Base-by-base conservation (phyloP, 371 early-diverging fungal species). In the Mucor plumbeus region DNA sequence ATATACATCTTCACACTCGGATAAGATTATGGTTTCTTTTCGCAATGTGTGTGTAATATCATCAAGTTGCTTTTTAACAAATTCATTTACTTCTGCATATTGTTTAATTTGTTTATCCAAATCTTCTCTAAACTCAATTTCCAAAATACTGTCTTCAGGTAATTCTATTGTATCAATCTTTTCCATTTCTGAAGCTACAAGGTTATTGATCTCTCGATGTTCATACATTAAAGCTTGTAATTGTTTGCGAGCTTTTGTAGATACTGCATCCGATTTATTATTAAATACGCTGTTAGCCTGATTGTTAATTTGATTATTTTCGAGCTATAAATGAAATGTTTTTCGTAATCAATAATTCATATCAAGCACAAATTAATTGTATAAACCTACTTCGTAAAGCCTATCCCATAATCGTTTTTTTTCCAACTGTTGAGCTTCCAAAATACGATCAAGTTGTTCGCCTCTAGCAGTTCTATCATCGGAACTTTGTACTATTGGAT, bases 381-480 rank as follows among this genome's bases (percentile, higher is more conserved):
- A 3, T n/a, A 8, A 34, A 38, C 8, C 36, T 67, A 76, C 81
- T 38, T 74, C 38, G 40, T 81, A 74, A 7, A 78, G 70, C 62
- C 64, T 53, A 36, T 70, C 55, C 79, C 79, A 82, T 39, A 79
- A 64, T 44, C 21, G 14, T 38, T 70, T 71, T 53, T 69, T 69
- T 62, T 79, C 67, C 4, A 5, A 11, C 8, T 73, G 67, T 50
- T 82, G 82, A 38, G 41, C 40, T 8, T 54, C 59, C 10, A 79
- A 38, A 14, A 79, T 59, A 9, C 10, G 14, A 55, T 82, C 78
- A 1, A 82, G 61, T 3, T 60, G 26, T 0, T 69, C 61, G 4
- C 74, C 78, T 41, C 73, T 64, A 5, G 44, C 15, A 11, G 78
- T 72, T 7, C 65, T 74, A 19, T 79, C 78, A n/a, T 73, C 74